phyloP scores from a whole-genome alignment of 805 yeast genomes.

The Wickerhamomyces canadensis region DNA sequence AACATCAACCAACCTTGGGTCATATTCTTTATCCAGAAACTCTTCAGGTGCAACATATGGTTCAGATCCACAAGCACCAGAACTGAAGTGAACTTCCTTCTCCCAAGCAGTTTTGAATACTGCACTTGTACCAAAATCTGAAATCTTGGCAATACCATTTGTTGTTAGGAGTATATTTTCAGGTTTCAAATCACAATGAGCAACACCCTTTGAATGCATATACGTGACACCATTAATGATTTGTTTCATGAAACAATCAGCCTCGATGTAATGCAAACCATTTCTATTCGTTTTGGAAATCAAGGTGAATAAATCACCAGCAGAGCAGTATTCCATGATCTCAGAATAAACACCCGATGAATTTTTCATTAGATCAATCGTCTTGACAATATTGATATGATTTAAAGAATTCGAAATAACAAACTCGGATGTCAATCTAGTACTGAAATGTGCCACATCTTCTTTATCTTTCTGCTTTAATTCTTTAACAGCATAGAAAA shows the following conservation, averaged over 20 bases:
- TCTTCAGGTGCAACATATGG: conserved; percentile 95
- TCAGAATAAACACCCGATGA: conserved; percentile 70
- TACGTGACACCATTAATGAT: conserved; percentile 74
- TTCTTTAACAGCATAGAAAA: conserved; percentile 93
- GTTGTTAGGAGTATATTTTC: conserved; percentile 74
- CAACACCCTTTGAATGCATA: conserved; percentile 88
- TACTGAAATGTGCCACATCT: conserved; percentile 93
- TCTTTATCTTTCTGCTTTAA: conserved; percentile 95
- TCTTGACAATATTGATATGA: conserved; percentile 71
- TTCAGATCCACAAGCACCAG: conserved; percentile 82
- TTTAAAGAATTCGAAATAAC: conserved; percentile 76
- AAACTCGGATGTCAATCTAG: conserved; percentile 87
- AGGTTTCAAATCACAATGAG: conserved; percentile 90
- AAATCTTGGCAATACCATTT: conserved; percentile 59
- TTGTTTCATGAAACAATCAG: conserved; percentile 89
- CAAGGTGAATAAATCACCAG: conserved; percentile 70
- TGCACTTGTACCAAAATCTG: conserved; percentile 89
- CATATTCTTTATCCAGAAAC: conserved; percentile 51
- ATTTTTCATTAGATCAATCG: conserved; percentile 75
- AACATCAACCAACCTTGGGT: conserved; percentile 75
- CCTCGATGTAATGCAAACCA: conserved; percentile 56
- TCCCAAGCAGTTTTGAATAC: conserved; percentile 93
- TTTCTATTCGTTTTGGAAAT: conserved; percentile 46
- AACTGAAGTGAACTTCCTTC: conserved; percentile 55
- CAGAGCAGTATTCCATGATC: conserved; percentile 94